A percentile compares a stretch with the other conserved stretches of the same genome.
phyloP scores from a whole-genome alignment of 768 basidiomycete species.

The Lactarius hatsudake region DNA sequence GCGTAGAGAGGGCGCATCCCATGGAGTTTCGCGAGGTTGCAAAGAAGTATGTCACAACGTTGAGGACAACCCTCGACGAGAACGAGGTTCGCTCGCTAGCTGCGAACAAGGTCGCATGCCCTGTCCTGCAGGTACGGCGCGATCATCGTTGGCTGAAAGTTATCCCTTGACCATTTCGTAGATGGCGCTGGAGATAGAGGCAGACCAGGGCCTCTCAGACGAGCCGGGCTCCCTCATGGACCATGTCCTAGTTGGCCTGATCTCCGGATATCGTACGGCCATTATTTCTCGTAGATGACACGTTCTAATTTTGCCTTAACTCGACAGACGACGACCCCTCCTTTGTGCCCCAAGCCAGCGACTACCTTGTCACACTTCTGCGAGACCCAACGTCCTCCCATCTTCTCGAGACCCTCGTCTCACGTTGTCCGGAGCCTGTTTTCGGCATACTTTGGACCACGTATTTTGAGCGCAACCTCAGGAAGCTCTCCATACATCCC shows the following conservation, averaged over 20 bases:
- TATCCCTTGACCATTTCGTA: conserved; percentile 34
- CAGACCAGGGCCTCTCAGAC: conserved; percentile 57
- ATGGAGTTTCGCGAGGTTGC: conserved; percentile 47
- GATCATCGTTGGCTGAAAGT: not conserved
- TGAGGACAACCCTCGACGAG: conserved; percentile 53
- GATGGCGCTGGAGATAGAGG: conserved; percentile 84
- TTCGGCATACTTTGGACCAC: conserved; percentile 71
- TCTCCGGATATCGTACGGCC: conserved; percentile 59
- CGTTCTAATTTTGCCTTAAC: not conserved
- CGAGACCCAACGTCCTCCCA: conserved; percentile 88
- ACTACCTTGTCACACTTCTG: conserved; percentile 79
- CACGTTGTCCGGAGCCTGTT: conserved; percentile 53
- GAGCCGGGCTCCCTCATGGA: conserved; percentile 77
- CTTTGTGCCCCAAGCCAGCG: conserved; percentile 51
- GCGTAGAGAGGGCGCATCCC: conserved; percentile 32
- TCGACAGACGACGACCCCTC: conserved; percentile 41
- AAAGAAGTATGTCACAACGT: conserved; percentile 44
- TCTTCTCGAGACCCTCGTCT: conserved; percentile 78
- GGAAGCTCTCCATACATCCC: conserved; percentile 76
- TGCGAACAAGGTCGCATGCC: conserved; percentile 73
- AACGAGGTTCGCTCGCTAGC: conserved; percentile 80
- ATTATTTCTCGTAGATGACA: not conserved
- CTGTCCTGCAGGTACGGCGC: conserved; percentile 60
- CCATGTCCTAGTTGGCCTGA: conserved; percentile 69
- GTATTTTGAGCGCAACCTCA: conserved; percentile 75